Base-by-base conservation (phyloP, 2,329 filamentous ascomycete genomes). In the Malbranchea cinnamomea region DNA sequence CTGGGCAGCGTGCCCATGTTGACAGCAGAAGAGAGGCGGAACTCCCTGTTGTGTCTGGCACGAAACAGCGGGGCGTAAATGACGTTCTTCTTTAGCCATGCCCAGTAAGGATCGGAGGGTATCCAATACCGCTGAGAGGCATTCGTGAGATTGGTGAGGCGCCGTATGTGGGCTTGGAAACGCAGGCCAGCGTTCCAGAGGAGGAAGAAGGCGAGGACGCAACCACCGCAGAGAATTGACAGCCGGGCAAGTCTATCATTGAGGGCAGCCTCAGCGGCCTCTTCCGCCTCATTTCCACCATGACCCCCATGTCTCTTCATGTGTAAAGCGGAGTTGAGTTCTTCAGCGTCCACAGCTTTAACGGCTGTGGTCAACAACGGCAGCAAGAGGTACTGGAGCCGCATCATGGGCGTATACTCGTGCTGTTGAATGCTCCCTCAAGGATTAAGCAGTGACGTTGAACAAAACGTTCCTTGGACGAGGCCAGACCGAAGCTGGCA, bases 101-200 rank as follows among this genome's bases (percentile, higher is more conserved):
- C 72, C 67, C 42, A 91, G 60, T 30, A 49, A 4, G 41, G 36
- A 18, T 57, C 41, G 4, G 78, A 67, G 14, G 62, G 59, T 26
- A 74, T 67, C 49, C 85, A 93, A 59, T 83, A 93, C 37, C 69
- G 65, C 52, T 93, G 84, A 1, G 66, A 76, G 40, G 81, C 77
- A 57, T 82, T 83, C 57, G 70, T 76, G 41, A 93, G 67, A 46
- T 75, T 82, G 23, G 78, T 67, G 25, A 92, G 63, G 15, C 70
- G 76, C 39, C 84, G 72, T 21, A 85, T 60, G 47, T 89, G 77
- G 41, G 67, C 71, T 34, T 70, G 60, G 33, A 78, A 56, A 32
- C 68, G 63, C 29, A 72, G 64, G 32, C 62, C 54, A 38, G 75
- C 52, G 37, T 77, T 72, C 69, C 81, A 87, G 38, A 74, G 42